Percentiles rank a stretch among this genome's conserved stretches.
Conservation (phyloP, 805 yeast genomes). For the Scheffersomyces amazonensis region DNA sequence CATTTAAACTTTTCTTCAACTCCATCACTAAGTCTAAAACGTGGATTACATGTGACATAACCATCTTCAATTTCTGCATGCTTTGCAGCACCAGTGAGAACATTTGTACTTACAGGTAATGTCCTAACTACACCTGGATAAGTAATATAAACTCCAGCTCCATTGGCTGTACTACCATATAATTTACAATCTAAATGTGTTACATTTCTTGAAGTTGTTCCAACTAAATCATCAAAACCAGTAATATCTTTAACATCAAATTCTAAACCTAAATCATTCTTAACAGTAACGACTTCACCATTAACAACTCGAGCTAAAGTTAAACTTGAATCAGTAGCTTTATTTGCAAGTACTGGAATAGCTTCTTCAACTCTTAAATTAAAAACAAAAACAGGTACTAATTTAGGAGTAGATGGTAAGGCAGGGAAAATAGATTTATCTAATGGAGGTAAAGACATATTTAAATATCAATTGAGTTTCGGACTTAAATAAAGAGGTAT, state of each 20-base stretch:
- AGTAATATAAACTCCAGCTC: conserved; percentile 37
- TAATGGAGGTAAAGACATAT: not conserved
- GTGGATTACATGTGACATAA: conserved; percentile 49
- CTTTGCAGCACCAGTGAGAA: conserved; percentile 31
- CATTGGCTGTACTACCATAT: conserved; percentile 44
- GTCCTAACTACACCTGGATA: conserved; percentile 50
- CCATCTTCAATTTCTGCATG: conserved; percentile 40
- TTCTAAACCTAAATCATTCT: conserved; percentile 28
- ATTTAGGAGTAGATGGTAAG: conserved; percentile 20
- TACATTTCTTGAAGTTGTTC: conserved; percentile 20
- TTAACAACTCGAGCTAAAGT: conserved; percentile 18
- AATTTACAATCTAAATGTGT: conserved; percentile 48
- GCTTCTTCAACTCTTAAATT: conserved; percentile 22
- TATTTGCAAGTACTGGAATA: conserved; percentile 17
- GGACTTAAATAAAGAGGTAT: too few species aligned
- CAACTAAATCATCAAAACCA: conserved; percentile 51
- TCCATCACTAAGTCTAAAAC: conserved; percentile 38
- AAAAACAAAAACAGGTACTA: conserved; percentile 29
- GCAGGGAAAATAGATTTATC: conserved; percentile 3
- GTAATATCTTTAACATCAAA: conserved; percentile 21
- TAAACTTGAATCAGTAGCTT: conserved; percentile 15
- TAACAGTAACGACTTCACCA: conserved; percentile 28
- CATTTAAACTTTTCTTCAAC: conserved; percentile 47
- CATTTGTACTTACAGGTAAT: conserved; percentile 19
- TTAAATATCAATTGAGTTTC: too few species aligned